Evolutionary conservation across 2,329 filamentous ascomycete genomes (phyloP).

Genomic region (Alternaria triticimaculans): DNA sequence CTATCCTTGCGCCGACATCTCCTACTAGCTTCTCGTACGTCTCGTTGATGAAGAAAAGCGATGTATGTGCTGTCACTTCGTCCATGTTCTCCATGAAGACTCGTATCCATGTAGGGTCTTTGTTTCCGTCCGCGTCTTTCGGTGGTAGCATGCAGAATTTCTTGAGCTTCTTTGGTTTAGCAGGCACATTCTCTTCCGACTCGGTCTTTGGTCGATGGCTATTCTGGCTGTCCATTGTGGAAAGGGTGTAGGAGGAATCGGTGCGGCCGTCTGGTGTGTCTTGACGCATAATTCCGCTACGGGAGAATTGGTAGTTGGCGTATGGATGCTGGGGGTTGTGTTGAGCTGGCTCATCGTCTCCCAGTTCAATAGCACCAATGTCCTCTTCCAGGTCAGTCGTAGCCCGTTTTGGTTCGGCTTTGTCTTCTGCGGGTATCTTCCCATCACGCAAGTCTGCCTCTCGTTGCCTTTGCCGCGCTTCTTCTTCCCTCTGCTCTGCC

Average conservation of each 20-base stretch:
- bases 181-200: conserved; percentile 11
- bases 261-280: conserved; percentile 30
- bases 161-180: conserved; percentile 62
- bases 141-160: conserved; percentile 82
- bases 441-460: conserved; percentile 6
- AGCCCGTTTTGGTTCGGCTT: background rate
- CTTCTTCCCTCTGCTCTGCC: conserved; percentile 11
- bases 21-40: conserved; percentile 81
- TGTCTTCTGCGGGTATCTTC: conserved; percentile 17
- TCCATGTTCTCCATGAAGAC: conserved; percentile 84
- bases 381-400: conserved; percentile 25
- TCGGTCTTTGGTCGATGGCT: background rate
- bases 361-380: conserved; percentile 30
- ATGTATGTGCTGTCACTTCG: conserved; percentile 84
- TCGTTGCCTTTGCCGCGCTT: conserved; percentile 22
- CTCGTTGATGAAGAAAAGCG: conserved; percentile 75
- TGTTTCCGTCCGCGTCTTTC: conserved; percentile 60
- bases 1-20: conserved; percentile 71
- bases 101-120: conserved; percentile 76
- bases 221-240: conserved; percentile 24
- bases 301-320: conserved; percentile 39
- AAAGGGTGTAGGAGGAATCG: conserved; percentile 26
- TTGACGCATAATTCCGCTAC: conserved; percentile 38
- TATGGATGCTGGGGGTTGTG: conserved; percentile 24
- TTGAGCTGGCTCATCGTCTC: conserved; percentile 1